phyloP scores from a whole-genome alignment of 208 protist genomes.

The Leishmania arabica region DNA sequence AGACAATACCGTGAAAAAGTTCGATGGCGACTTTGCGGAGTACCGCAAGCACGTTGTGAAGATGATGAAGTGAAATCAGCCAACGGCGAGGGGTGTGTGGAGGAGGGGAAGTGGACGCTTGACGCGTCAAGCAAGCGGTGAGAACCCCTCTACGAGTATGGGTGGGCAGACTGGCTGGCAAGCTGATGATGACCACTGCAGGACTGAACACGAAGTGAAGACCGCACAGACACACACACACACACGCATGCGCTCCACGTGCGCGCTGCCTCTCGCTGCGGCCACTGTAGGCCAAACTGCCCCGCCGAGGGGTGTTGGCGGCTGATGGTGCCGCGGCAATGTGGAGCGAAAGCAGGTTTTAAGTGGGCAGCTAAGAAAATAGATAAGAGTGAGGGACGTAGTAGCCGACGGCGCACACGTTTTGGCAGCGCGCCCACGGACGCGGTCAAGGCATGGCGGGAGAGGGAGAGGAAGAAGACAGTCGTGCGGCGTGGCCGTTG shows the following conservation, averaged over 20 bases:
- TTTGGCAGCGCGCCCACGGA: not conserved
- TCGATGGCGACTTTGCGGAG: conserved; percentile 87
- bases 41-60: conserved; percentile 87
- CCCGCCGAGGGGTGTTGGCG: not conserved
- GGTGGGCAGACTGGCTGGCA: not conserved
- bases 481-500: not conserved
- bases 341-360: not conserved
- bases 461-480: not conserved
- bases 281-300: not conserved
- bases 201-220: not conserved
- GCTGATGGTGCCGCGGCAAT: not conserved
- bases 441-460: not conserved
- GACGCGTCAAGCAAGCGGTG: not conserved
- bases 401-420: not conserved
- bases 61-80: conserved; percentile 52
- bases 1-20: conserved; percentile 70
- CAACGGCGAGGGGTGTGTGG: not conserved
- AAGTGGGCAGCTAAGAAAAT: not conserved
- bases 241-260: not conserved
- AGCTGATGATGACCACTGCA: not conserved
- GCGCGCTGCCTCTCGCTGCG: not conserved
- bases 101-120: not conserved
- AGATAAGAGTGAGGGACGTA: not conserved
- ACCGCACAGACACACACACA: not conserved
- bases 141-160: not conserved